Conservation (phyloP, 2,329 filamentous ascomycete genomes). For the Curvularia hawaiiensis region DNA sequence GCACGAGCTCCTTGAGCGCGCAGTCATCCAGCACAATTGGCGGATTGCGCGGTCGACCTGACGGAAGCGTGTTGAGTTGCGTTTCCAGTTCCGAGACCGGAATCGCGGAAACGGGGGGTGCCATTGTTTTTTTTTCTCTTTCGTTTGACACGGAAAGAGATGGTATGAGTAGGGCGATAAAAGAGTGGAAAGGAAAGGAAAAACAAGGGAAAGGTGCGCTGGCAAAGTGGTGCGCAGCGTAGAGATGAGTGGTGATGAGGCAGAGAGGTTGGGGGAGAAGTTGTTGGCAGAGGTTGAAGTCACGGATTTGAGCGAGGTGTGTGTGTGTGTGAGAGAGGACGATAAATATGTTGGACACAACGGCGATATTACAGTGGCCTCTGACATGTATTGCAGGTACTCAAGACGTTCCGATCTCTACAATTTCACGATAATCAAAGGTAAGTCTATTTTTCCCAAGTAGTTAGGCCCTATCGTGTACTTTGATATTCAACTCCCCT, state of each 20-base stretch:
- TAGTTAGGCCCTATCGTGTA: neutral
- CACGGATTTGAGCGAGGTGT: slow-evolving; percentile 39
- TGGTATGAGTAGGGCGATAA: neutral
- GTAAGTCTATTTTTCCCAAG: neutral
- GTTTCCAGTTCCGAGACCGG: slow-evolving; percentile 57
- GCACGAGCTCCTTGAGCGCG: slow-evolving; percentile 62
- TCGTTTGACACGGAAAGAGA: neutral
- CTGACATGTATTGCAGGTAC: slow-evolving; percentile 40
- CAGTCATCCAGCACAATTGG: slow-evolving; percentile 60
- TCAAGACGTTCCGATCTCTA: slow-evolving; percentile 46
- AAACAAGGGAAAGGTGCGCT: neutral
- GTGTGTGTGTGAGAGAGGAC: slow-evolving; percentile 21
- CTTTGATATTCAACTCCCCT: neutral
- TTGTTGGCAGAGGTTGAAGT: slow-evolving; percentile 52
- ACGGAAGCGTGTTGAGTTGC: slow-evolving; percentile 58
- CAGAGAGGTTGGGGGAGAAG: slow-evolving; percentile 57
- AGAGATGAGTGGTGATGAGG: slow-evolving; percentile 34
- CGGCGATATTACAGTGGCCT: neutral
- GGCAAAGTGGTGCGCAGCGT: neutral
- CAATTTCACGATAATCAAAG: slow-evolving; percentile 18
- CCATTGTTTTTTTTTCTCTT: slow-evolving; percentile 49
- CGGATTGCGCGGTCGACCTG: slow-evolving; percentile 59
- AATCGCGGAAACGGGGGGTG: slow-evolving; percentile 61
- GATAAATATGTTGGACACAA: neutral
- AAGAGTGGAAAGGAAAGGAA: neutral